Evolutionary conservation across 345 rosid genomes (phyloP), one percentile per base, ranked within the genome.

Genomic region (Boechera stricta): DNA sequence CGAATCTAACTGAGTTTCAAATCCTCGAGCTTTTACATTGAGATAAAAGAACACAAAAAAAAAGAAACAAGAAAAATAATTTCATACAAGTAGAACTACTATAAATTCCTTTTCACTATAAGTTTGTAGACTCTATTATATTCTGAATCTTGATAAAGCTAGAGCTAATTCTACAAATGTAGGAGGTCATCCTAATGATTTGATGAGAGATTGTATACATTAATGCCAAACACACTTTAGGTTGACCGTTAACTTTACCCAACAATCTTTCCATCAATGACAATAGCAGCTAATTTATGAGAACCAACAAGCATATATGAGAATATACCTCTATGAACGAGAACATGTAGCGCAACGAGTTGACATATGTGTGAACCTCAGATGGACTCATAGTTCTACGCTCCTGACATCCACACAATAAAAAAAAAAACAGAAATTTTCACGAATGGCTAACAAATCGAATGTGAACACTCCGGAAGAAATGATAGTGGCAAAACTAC

Each of bases 271-370:
- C n/a, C 5, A 24, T 9, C 21, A 61, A 42, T 33, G 55, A 15
- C 39, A 47, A n/a, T 39, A 57, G 16, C 24, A 51, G 70, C 76
- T 3, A 31, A 42, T 18, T 1, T 11, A 24, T 2, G 56, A 73
- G 29, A 21, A 67, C 44, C 12, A 59, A 2, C 7, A 76, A 76
- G 6, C 4, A 39, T 16, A 33, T 2, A 29, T 38, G 48, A 53
- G 29, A 28, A 9, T 29, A 33, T 79, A 95, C 99, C 97, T 92
- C 97, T 69, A 92, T 82, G 72, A 81, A 83, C 2, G 87, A 74
- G 84, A 92, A 94, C 68, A 93, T 85, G 47, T 91, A 89, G 60
- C 97, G 86, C 83, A 95, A 69, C 3, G 86, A 81, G 79, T 89
- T 88, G 74, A 90, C 97, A 60, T 78, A 94, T 59, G 72, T 69